phyloP scores from a whole-genome alignment of 768 basidiomycete species.

The Coprinellus micaceus region DNA sequence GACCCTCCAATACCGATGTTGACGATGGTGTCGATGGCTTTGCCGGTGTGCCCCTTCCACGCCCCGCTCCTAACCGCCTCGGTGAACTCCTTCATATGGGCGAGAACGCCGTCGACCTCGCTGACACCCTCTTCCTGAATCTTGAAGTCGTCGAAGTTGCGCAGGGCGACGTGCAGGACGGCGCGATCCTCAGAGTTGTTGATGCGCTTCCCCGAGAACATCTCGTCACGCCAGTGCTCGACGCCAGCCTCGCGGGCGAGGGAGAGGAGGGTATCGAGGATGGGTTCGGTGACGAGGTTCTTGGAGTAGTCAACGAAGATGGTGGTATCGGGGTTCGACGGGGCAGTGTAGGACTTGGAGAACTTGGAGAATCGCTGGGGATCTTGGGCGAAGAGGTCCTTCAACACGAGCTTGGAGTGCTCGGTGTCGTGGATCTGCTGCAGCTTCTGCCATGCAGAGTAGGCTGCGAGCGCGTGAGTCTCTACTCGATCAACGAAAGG shows the following conservation, averaged over 20 bases:
- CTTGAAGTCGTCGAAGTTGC: slow-evolving; percentile 71
- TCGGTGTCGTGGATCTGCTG: slow-evolving; percentile 77
- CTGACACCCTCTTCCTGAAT: slow-evolving; percentile 79
- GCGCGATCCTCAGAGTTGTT: slow-evolving; percentile 98
- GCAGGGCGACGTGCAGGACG: slow-evolving; percentile 91
- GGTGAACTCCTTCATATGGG: slow-evolving; percentile 89
- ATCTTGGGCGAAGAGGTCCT: slow-evolving; percentile 90
- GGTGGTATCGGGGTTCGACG: slow-evolving; percentile 62
- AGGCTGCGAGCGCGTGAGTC: slow-evolving; percentile 50
- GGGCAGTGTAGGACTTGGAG: slow-evolving; percentile 69
- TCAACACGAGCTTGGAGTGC: slow-evolving; percentile 72
- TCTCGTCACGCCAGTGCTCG: slow-evolving; percentile 81
- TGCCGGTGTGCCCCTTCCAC: slow-evolving; percentile 98
- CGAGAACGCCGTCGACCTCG: slow-evolving; percentile 79
- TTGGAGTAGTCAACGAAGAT: slow-evolving; percentile 97
- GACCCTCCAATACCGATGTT: slow-evolving; percentile 99
- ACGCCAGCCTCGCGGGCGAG: slow-evolving; percentile 86
- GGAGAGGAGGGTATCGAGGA: slow-evolving; percentile 70
- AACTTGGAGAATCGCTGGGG: slow-evolving; percentile 84
- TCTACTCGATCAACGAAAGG: not conserved
- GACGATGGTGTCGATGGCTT: slow-evolving; percentile 89
- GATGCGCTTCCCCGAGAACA: slow-evolving; percentile 96
- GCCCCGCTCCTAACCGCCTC: slow-evolving; percentile 78
- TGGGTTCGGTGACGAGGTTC: slow-evolving; percentile 86
- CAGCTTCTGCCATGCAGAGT: slow-evolving; percentile 87